Evolutionary conservation across 345 rosid species (phyloP).

Genomic region (Aegle marmelos): DNA sequence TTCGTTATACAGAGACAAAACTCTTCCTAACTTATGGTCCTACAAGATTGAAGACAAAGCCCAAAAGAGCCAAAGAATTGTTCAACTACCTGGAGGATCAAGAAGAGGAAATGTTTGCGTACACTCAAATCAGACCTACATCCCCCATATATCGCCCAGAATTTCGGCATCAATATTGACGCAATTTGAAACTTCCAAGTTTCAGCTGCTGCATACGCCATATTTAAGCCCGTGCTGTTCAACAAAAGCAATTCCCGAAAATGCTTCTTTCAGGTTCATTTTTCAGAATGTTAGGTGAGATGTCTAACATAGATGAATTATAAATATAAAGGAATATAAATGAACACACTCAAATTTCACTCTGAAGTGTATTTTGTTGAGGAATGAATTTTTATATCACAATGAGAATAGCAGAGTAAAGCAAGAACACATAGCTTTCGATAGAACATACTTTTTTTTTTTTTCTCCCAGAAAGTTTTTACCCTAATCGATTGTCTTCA

Average conservation of each 20-base stretch:
- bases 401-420: neutral
- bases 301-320: too few relatives aligned
- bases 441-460: neutral
- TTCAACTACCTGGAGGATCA: neutral
- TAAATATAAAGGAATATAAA: too few relatives aligned
- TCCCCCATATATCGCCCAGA: neutral
- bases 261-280: too few relatives aligned
- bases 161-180: neutral
- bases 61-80: neutral
- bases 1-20: neutral
- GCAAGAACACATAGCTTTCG: neutral
- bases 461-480: neutral
- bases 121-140: neutral
- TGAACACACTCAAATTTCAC: neutral
- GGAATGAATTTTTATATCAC: neutral
- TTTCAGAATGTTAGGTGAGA: too few relatives aligned
- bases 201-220: neutral
- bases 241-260: neutral
- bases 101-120: neutral
- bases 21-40: neutral
- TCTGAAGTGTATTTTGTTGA: neutral
- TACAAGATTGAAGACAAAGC: neutral
- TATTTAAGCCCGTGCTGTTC: neutral
- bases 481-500: constrained; percentile 42
- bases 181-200: neutral